Conservation (phyloP, 2,329 filamentous ascomycete genomes). For the Colletotrichum siamense region DNA sequence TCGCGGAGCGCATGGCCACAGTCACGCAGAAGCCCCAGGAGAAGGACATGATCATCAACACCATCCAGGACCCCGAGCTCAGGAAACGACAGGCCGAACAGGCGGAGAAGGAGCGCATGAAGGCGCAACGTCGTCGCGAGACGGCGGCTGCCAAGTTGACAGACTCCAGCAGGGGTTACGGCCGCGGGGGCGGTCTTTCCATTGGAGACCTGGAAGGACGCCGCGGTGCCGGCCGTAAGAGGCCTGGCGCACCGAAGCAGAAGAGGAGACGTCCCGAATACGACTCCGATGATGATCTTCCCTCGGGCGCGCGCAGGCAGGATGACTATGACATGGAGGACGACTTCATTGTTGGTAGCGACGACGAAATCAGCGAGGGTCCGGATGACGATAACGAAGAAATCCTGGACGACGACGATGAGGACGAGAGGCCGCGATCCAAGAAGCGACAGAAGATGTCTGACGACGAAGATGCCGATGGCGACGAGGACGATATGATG, state of each 20-base stretch:
- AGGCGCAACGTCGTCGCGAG: conserved; percentile 69
- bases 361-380: conserved; percentile 68
- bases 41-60: conserved; percentile 71
- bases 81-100: conserved; percentile 76
- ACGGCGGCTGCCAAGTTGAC: conserved; percentile 67
- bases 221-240: conserved; percentile 59
- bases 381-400: conserved; percentile 68
- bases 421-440: conserved; percentile 46
- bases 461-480: conserved; percentile 51
- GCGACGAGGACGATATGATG: conserved; percentile 55
- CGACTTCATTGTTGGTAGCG: conserved; percentile 78
- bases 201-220: conserved; percentile 73
- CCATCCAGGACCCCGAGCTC: conserved; percentile 76
- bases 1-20: conserved; percentile 71
- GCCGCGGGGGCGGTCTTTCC: conserved; percentile 64
- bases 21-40: conserved; percentile 62
- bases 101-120: conserved; percentile 75
- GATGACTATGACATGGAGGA: conserved; percentile 82
- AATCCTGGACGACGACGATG: conserved; percentile 57
- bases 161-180: conserved; percentile 57
- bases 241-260: conserved; percentile 53
- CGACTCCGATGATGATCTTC: conserved; percentile 78
- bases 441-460: conserved; percentile 57
- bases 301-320: conserved; percentile 63
- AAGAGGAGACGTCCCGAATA: conserved; percentile 68